A percentile compares a stretch with the other conserved stretches of the same genome.
Conservation (phyloP, 306 rosid species). For the Sicyos edulis region DNA sequence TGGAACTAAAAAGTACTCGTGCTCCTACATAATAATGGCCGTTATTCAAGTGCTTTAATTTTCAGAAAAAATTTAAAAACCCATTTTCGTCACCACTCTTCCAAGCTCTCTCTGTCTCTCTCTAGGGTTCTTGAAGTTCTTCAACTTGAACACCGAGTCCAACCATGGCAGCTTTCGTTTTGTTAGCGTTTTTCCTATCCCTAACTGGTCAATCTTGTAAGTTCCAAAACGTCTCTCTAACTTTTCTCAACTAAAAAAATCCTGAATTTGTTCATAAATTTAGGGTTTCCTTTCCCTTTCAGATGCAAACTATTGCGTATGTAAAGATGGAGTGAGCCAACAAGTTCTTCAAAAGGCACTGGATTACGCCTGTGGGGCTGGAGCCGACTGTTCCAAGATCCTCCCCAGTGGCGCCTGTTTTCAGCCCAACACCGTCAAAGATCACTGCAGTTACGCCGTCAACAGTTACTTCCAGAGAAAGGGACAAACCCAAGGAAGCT, state of each 20-base stretch:
- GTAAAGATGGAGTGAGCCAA: conserved; percentile 67
- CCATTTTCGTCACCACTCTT: not conserved
- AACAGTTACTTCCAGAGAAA: conserved; percentile 84
- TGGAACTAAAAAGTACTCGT: not conserved
- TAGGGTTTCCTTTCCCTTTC: not conserved
- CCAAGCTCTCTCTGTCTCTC: not conserved
- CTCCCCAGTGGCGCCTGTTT: conserved; percentile 62
- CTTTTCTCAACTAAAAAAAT: no score
- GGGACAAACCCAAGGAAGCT: conserved; percentile 51
- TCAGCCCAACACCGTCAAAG: conserved; percentile 77
- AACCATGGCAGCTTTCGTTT: conserved; percentile 37
- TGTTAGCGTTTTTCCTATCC: conserved; percentile 38
- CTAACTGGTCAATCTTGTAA: conserved; percentile 53
- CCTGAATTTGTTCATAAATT: not conserved
- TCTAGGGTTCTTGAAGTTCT: conserved; percentile 4
- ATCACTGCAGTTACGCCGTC: conserved; percentile 82
- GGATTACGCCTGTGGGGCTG: conserved; percentile 96
- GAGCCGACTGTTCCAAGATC: conserved; percentile 81
- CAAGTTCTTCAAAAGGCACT: conserved; percentile 61
- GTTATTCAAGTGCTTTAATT: no score
- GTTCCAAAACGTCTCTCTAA: conserved; percentile 16
- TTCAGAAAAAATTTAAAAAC: no score
- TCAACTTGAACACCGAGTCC: not conserved
- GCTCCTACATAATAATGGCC: conserved; percentile 15
- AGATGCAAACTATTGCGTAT: conserved; percentile 78